Base-by-base conservation (phyloP, 306 rosid genomes). In the Prunus mongolica region DNA sequence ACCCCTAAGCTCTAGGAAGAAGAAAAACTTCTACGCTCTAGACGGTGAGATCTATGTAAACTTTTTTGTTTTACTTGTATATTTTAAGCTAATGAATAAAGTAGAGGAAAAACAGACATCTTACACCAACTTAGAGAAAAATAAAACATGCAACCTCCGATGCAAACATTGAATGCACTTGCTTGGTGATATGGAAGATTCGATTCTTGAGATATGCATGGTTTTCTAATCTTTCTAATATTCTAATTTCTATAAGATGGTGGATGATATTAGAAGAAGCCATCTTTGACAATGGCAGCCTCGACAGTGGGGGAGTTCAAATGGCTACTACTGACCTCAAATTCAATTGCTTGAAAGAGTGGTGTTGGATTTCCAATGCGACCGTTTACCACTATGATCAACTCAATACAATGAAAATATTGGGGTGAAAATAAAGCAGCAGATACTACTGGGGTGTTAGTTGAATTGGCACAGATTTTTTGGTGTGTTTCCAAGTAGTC, bases 51-150 rank as follows among this genome's bases (percentile, higher is more conserved):
- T 68, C 51, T 47, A 54, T 62, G 74, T 71, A 60, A 79, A 58
- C 34, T 44, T 76, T 73, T 76, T 57, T 57, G 72, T 65, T 78
- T 76, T 69, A 72, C 78, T 18, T 12, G 34, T 9, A 64, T 64
- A 60, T 45, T 65, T 73, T 65, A 73, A 65, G 76, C 77, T 60
- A 34, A 67, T 71, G 52, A 71, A 52, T 77, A 47, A 54, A 66
- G 80, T 69, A 83, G 71, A 76, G 79, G 81, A 82, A 87, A 84
- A 88, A 88, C 96, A 87, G 81, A 86, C 90, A 84, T 87, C 88
- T 87, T 84, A 85, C 83, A 30, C 73, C 78, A 22, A 56, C 78
- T 76, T 78, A 78, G 79, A 82, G 86, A 61, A 77, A 82, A 78
- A 76, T 50, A 86, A 74, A 86, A 79, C 91, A 85, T 77, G 87